Conservation (phyloP, 768 basidiomycete genomes). For the Mycena haematopus region DNA sequence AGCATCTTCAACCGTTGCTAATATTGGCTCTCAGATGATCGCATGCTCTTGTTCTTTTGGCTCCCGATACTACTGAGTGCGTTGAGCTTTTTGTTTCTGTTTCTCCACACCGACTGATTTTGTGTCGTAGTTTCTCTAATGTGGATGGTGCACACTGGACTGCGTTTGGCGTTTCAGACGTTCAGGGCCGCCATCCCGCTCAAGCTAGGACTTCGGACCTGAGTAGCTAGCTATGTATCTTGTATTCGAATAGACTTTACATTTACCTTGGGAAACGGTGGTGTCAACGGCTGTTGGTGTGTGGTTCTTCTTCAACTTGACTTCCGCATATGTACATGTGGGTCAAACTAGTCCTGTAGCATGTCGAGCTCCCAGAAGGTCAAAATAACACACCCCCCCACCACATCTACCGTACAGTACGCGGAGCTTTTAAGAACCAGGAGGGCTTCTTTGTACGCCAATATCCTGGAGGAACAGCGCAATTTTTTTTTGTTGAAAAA, state of each 20-base stretch:
- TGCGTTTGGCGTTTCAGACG: conserved; percentile 57
- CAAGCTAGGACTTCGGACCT: conserved; percentile 47
- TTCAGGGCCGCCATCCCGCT: conserved; percentile 55
- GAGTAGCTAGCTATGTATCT: conserved; percentile 25
- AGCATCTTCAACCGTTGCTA: conserved; percentile 8
- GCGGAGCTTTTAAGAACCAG: too few relatives aligned
- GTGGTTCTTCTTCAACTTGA: too few relatives aligned
- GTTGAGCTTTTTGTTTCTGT: conserved; percentile 38
- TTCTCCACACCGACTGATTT: background rate
- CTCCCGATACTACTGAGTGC: conserved; percentile 81
- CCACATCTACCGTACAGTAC: too few relatives aligned
- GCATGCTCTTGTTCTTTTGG: conserved; percentile 88
- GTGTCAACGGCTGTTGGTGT: too few relatives aligned
- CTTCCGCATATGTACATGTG: too few relatives aligned
- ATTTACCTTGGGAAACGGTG: too few relatives aligned
- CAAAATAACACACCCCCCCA: too few relatives aligned
- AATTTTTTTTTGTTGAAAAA: too few relatives aligned
- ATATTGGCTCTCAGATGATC: conserved; percentile 62
- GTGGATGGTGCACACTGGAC: conserved; percentile 63
- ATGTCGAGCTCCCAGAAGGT: too few relatives aligned
- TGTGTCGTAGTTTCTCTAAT: conserved; percentile 58
- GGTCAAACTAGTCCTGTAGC: too few relatives aligned
- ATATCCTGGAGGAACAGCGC: too few relatives aligned
- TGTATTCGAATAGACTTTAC: conserved; percentile 19
- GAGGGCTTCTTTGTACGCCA: too few relatives aligned